Percentiles rank a stretch among this genome's conserved stretches.
Conservation (phyloP, 139 green algal genomes). For the Chlamydomonas sp. region DNA sequence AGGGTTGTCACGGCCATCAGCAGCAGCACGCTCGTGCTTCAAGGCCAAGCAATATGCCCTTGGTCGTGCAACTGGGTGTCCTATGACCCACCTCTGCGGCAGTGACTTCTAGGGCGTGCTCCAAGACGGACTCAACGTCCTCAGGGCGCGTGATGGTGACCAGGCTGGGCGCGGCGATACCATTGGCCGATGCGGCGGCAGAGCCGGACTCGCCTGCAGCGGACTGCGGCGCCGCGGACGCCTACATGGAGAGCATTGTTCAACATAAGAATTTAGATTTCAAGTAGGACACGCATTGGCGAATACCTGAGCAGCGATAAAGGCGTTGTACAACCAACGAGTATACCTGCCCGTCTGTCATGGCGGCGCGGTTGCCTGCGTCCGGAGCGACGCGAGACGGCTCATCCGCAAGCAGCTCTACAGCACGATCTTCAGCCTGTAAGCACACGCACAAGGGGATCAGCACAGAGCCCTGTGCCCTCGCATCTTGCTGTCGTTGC, state of each 20-base stretch:
- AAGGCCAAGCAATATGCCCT: neutral
- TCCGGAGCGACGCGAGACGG: neutral
- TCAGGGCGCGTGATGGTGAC: slow-evolving; percentile 54
- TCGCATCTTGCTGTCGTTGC: too few species aligned
- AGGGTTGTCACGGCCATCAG: neutral
- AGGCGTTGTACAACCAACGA: neutral
- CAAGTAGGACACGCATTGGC: too few species aligned
- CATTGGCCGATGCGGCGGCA: neutral
- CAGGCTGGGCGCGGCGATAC: neutral
- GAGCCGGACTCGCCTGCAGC: neutral
- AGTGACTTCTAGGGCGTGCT: slow-evolving; percentile 68
- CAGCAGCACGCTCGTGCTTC: neutral
- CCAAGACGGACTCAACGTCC: slow-evolving; percentile 70
- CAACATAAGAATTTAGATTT: too few species aligned
- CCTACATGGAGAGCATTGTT: too few species aligned
- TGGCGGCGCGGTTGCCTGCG: neutral
- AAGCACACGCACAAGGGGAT: neutral
- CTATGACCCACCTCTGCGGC: slow-evolving; percentile 54
- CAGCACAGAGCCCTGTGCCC: neutral
- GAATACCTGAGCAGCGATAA: too few species aligned
- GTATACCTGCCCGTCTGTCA: slow-evolving; percentile 3
- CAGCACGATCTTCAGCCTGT: slow-evolving; percentile 27
- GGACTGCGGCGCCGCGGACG: neutral
- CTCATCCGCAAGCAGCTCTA: slow-evolving; percentile 46
- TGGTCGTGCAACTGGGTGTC: neutral